A percentile compares a stretch with the other conserved stretches of the same genome.
phyloP scores from a whole-genome alignment of 139 green algal species.

The Tetradesmus lagerheimii region DNA sequence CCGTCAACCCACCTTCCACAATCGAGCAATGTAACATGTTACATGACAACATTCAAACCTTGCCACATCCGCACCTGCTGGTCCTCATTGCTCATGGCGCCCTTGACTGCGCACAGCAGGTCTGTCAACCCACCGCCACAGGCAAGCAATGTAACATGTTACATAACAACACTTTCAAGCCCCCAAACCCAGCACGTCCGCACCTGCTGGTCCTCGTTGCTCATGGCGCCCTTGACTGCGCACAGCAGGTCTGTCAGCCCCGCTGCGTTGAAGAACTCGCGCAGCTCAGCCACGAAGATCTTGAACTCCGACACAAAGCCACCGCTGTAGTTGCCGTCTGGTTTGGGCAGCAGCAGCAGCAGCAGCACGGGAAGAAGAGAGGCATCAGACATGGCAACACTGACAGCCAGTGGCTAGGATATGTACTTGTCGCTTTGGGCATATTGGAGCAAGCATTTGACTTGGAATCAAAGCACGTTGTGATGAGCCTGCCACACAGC shows the following conservation, averaged over 20 bases:
- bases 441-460: no score
- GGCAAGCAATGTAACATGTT: not conserved
- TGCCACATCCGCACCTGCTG: slow-evolving; percentile 58
- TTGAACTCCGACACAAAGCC: not conserved
- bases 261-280: slow-evolving; percentile 97
- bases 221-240: not conserved
- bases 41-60: not conserved
- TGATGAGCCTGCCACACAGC: no score
- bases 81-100: slow-evolving; percentile 53
- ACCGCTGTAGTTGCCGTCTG: not conserved
- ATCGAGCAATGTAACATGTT: not conserved
- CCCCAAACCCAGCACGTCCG: not conserved
- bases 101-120: slow-evolving; percentile 20
- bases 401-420: no score
- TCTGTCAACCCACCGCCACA: not conserved
- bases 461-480: no score
- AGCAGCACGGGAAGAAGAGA: not conserved
- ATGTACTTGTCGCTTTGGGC: no score
- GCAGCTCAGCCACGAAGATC: slow-evolving; percentile 77
- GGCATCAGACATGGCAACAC: no score
- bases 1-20: not conserved
- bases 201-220: slow-evolving; percentile 64
- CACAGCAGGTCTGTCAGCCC: slow-evolving; percentile 15
- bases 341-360: not conserved
- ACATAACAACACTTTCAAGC: not conserved